phyloP scores from a whole-genome alignment of 2,329 filamentous ascomycete genomes.

The Hirsutella rhossiliensis region DNA sequence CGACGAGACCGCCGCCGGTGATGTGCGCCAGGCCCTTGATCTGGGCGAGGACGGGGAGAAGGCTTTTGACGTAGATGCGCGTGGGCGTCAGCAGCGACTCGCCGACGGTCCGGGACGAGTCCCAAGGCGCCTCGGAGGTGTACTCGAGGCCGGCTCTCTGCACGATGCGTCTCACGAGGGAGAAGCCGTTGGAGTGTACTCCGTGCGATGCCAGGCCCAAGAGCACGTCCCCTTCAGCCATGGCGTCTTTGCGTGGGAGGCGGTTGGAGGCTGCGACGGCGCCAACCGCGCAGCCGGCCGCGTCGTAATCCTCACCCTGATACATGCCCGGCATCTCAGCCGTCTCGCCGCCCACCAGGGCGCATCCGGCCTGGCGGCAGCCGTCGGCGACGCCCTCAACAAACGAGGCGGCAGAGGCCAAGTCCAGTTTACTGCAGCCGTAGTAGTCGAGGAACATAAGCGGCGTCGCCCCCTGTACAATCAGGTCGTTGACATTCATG shows the following conservation, averaged over 20 bases:
- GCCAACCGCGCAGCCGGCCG: conserved; percentile 80
- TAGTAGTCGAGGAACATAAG: conserved; percentile 98
- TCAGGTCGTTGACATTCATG: conserved; percentile 97
- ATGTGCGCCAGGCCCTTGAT: conserved; percentile 95
- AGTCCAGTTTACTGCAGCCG: conserved; percentile 78
- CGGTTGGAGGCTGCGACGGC: conserved; percentile 59
- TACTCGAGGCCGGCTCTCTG: conserved; percentile 61
- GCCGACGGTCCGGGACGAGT: conserved; percentile 50
- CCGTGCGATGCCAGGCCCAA: conserved; percentile 78
- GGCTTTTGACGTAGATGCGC: conserved; percentile 78
- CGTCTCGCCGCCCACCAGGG: conserved; percentile 92
- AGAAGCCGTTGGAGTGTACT: conserved; percentile 94
- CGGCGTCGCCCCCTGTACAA: conserved; percentile 90
- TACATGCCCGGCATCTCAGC: conserved; percentile 98
- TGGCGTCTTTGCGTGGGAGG: conserved; percentile 63
- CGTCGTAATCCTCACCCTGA: conserved; percentile 79
- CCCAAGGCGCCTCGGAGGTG: conserved; percentile 66
- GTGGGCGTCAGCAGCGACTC: conserved; percentile 77
- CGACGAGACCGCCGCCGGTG: conserved; percentile 82
- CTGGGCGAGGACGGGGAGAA: conserved; percentile 55
- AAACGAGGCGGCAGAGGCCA: conserved; percentile 69
- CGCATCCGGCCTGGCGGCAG: conserved; percentile 74
- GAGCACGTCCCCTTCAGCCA: conserved; percentile 74
- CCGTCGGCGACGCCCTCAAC: conserved; percentile 83
- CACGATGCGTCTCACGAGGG: conserved; percentile 84